Base-by-base conservation (phyloP, 192 early-diverging fungal genomes). In the Backusella sp. region DNA sequence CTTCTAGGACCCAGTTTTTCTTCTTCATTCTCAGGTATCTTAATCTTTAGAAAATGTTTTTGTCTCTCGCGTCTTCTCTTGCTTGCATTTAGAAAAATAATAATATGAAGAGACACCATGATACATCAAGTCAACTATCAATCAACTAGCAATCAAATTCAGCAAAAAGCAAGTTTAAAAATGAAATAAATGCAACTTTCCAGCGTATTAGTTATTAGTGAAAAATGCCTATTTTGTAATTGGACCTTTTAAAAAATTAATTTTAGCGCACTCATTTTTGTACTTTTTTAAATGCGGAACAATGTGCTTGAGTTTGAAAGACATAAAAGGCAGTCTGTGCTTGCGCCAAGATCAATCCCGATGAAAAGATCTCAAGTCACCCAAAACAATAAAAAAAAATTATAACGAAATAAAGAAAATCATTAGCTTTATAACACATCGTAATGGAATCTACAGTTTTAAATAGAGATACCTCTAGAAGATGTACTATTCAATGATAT, bases 271-370 rank as follows among this genome's bases (percentile, higher is more conserved):
- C 46, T 49, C 19, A 49, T n/a, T 49, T n/a, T 44, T 44, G 12
- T 5, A 44, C 14, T 44, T 44, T 44, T 44, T 49, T 49, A 49
- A 49, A 49, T n/a, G 46, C 46, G 46, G 17, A 49, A 49, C 46
- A 49, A 15, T 49, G 21, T 26, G 26, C 56, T 62, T 62, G 56
- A 59, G 56, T 59, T 26, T 8, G 12, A 59, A 14, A 26, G 9
- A 62, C 56, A 62, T 28, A 62, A 62, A 62, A 62, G 56, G 56
- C 2, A 62, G 56, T 62, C 56, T 62, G 56, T 62, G 56, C 21
- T 62, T 62, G 56, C 30, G 56, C 56, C 56, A 62, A 62, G 56
- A 62, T 62, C 56, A 11, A 62, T 62, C 56, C 56, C 14, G 23
- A 62, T 62, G n/a, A 28, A 62, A 12, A 62, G 11, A 62, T n/a